These are phyloP conservation scores for Mitragyna speciosa DNA, from an alignment of 257 asterid genomes.

Conservation along the genomic window DNA sequence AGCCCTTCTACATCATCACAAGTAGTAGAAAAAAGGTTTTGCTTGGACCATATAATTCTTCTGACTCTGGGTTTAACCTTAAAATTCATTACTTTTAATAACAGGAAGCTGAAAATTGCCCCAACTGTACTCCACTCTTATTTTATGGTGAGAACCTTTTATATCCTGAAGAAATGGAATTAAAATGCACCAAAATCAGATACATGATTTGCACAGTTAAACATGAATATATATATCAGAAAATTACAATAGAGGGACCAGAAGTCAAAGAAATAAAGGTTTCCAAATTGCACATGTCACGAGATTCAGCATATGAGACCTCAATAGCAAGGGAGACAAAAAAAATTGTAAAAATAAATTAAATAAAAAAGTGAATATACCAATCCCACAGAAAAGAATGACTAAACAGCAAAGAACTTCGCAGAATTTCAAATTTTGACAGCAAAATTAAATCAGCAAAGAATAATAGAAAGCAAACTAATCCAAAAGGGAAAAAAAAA, in stretches of 20 bases:
- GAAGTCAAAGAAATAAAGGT: not conserved
- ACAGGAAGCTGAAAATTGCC: slow-evolving; percentile 18
- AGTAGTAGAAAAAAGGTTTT: not conserved
- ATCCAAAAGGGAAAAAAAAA: too few species aligned
- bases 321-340: too few species aligned
- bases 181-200: not conserved
- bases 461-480: not conserved
- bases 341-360: not conserved
- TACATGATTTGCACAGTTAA: not conserved
- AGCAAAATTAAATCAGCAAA: not conserved
- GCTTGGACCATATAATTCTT: slow-evolving; percentile 1
- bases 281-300: not conserved
- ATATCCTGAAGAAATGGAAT: not conserved
- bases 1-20: not conserved
- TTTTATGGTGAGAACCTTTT: not conserved
- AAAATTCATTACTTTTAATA: not conserved
- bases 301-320: not conserved
- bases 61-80: not conserved
- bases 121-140: slow-evolving; percentile 9
- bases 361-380: not conserved
- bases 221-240: not conserved
- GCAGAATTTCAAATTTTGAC: not conserved
- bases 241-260: too few species aligned
- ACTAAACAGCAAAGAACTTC: not conserved
- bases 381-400: not conserved